Conservation (phyloP, 1,284 basidiomycete genomes). For the Gymnopus androsaceus region DNA sequence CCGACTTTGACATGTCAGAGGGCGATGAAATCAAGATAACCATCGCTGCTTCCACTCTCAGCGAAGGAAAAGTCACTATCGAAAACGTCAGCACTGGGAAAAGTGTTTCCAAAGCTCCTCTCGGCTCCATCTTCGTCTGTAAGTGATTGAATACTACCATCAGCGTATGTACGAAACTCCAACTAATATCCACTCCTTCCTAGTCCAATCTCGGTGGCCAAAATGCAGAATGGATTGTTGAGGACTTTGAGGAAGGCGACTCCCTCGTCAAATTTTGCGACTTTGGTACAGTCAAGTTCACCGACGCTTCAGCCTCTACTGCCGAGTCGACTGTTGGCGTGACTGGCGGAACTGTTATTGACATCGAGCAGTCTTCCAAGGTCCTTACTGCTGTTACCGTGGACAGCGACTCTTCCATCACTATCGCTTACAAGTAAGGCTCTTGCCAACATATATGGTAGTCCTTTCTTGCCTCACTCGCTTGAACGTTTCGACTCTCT, state of each 20-base stretch:
- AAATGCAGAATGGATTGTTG: constrained; percentile 38
- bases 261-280: constrained; percentile 37
- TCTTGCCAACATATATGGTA: too few relatives aligned
- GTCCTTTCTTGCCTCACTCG: too few relatives aligned
- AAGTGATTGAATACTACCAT: background rate
- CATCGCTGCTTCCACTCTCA: constrained; percentile 30
- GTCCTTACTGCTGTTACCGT: constrained; percentile 2
- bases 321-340: background rate
- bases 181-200: background rate
- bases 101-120: constrained; percentile 26
- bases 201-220: constrained; percentile 32
- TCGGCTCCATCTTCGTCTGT: constrained; percentile 9
- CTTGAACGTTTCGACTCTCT: too few relatives aligned
- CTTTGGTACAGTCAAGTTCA: constrained; percentile 36
- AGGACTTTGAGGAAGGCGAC: constrained; percentile 36
- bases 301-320: constrained; percentile 21
- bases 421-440: constrained; percentile 3
- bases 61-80: constrained; percentile 31
- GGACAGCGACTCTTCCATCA: constrained; percentile 5
- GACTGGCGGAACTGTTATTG: background rate
- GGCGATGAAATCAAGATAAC: constrained; percentile 32
- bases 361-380: background rate
- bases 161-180: background rate
- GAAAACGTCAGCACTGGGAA: constrained; percentile 31
- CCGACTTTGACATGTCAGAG: constrained; percentile 28